Conservation (phyloP, 257 asterid genomes). For the Penstemon eatonii region DNA sequence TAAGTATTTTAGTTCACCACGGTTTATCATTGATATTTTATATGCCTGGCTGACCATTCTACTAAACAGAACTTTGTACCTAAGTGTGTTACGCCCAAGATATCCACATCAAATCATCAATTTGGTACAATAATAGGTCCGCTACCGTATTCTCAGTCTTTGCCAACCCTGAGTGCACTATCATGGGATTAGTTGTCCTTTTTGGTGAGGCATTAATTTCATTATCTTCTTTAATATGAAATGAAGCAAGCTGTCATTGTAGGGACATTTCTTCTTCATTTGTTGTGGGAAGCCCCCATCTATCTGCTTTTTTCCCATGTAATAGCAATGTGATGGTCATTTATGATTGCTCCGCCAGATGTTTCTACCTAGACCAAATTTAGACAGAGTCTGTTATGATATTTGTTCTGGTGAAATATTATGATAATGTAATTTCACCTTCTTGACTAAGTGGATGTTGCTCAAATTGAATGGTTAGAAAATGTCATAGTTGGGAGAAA, state of each 20-base stretch:
- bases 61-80: too few relatives aligned
- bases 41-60: too few relatives aligned
- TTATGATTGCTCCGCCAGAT: constrained; percentile 25
- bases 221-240: neutral
- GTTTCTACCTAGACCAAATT: constrained; percentile 15
- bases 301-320: constrained; percentile 9
- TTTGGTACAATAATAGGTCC: neutral
- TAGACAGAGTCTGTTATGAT: neutral
- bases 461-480: constrained; percentile 5
- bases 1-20: too few relatives aligned
- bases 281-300: constrained; percentile 16
- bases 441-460: neutral
- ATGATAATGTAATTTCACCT: constrained; percentile 1
- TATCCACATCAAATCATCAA: neutral
- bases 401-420: neutral
- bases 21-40: too few relatives aligned
- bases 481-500: neutral
- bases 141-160: neutral
- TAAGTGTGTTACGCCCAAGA: neutral
- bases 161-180: neutral
- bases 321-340: constrained; percentile 4
- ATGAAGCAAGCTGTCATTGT: constrained; percentile 31
- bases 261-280: constrained; percentile 19
- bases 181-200: constrained; percentile 1
- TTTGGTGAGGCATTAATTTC: constrained; percentile 1